Conservation (phyloP, 1,139 yeast species). For the Barnettozyma hawaiiensis region DNA sequence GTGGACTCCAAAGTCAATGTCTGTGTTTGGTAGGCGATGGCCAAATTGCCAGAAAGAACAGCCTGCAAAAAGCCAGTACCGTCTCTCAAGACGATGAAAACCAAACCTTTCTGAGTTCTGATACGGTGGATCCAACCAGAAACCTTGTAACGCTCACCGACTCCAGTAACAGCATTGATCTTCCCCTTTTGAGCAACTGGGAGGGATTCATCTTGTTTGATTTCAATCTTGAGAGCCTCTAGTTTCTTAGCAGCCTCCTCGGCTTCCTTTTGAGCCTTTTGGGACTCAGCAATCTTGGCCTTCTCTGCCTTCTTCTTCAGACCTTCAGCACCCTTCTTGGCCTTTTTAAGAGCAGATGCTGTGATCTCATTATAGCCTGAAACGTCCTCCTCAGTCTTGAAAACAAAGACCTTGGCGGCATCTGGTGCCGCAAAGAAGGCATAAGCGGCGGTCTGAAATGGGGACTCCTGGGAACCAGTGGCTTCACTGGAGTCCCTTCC, state of each 20-base stretch:
- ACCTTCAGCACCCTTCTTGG: slow-evolving; percentile 93
- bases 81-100: slow-evolving; percentile 87
- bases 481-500: slow-evolving; percentile 58
- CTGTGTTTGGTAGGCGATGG: slow-evolving; percentile 79
- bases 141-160: slow-evolving; percentile 60
- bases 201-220: slow-evolving; percentile 65
- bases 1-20: slow-evolving; percentile 88
- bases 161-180: slow-evolving; percentile 40
- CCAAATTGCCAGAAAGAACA: slow-evolving; percentile 85
- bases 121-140: slow-evolving; percentile 97
- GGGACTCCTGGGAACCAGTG: slow-evolving; percentile 60
- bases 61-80: slow-evolving; percentile 90
- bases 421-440: slow-evolving; percentile 56
- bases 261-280: slow-evolving; percentile 52
- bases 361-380: slow-evolving; percentile 69
- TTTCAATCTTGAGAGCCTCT: slow-evolving; percentile 73
- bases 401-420: slow-evolving; percentile 59
- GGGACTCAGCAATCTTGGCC: slow-evolving; percentile 60
- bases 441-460: slow-evolving; percentile 79
- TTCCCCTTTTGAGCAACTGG: slow-evolving; percentile 68
- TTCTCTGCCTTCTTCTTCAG: slow-evolving; percentile 85
- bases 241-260: slow-evolving; percentile 66
- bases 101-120: slow-evolving; percentile 87
- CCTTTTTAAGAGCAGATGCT: slow-evolving; percentile 93
- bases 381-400: slow-evolving; percentile 59